These are phyloP conservation scores for Astraeus odoratus DNA, from an alignment of 768 basidiomycete species.

Conservation along the genomic window DNA sequence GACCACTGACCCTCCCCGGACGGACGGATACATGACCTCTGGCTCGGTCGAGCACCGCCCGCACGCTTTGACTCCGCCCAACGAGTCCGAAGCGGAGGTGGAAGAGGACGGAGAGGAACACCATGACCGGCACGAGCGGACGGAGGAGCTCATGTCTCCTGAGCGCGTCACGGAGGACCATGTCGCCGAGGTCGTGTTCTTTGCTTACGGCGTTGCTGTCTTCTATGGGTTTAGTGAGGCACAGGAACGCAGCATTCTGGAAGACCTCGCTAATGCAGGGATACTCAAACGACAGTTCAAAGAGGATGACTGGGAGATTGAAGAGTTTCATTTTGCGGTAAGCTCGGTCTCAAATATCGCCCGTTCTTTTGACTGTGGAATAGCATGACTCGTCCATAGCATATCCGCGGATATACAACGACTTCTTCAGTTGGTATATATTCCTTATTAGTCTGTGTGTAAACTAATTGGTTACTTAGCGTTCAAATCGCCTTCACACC, in stretches of 20 bases:
- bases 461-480: slow-evolving; percentile 39
- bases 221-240: slow-evolving; percentile 82
- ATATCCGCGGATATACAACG: slow-evolving; percentile 91
- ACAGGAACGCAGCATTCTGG: slow-evolving; percentile 77
- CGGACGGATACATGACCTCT: slow-evolving; percentile 61
- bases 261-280: slow-evolving; percentile 72
- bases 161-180: slow-evolving; percentile 34
- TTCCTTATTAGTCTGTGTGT: not conserved
- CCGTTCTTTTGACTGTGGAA: slow-evolving; percentile 1
- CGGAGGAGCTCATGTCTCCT: slow-evolving; percentile 7
- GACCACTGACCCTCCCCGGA: slow-evolving; percentile 17
- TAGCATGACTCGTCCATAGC: slow-evolving; percentile 80
- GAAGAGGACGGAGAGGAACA: slow-evolving; percentile 12
- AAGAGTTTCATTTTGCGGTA: slow-evolving; percentile 87
- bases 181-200: slow-evolving; percentile 71
- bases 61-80: slow-evolving; percentile 12
- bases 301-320: slow-evolving; percentile 83
- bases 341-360: slow-evolving; percentile 19
- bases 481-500: slow-evolving; percentile 85
- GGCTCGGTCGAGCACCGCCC: slow-evolving; percentile 32
- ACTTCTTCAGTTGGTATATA: slow-evolving; percentile 80
- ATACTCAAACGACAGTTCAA: slow-evolving; percentile 53
- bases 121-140: slow-evolving; percentile 5
- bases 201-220: slow-evolving; percentile 84
- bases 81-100: slow-evolving; percentile 9